These are phyloP conservation scores for Hebeloma cylindrosporum DNA, from an alignment of 768 basidiomycete species.

Conservation along the genomic window DNA sequence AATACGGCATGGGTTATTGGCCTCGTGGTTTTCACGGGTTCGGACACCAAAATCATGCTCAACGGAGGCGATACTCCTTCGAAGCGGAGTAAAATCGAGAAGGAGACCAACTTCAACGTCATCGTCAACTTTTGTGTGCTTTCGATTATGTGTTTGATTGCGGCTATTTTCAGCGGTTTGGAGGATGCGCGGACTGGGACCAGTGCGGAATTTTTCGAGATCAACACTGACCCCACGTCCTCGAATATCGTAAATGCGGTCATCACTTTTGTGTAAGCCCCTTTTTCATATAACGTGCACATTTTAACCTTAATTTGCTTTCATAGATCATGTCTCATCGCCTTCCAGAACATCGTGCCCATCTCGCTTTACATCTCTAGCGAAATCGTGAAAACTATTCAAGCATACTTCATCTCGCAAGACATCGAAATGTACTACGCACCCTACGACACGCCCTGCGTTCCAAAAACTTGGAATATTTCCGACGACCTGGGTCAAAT, in stretches of 20 bases:
- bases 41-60: conserved; percentile 90
- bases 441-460: conserved; percentile 81
- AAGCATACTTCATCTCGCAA: conserved; percentile 95
- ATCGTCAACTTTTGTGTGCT: conserved; percentile 88
- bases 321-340: conserved; percentile 83
- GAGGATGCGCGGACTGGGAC: conserved; percentile 59
- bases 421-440: conserved; percentile 96
- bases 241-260: conserved; percentile 71
- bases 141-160: conserved; percentile 69
- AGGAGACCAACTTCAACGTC: conserved; percentile 98
- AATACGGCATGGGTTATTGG: conserved; percentile 94
- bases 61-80: conserved; percentile 93
- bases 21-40: conserved; percentile 90
- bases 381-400: conserved; percentile 97
- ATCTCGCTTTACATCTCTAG: conserved; percentile 96
- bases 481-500: conserved; percentile 99
- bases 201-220: conserved; percentile 74
- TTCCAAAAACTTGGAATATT: conserved; percentile 98
- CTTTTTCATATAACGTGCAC: neutral
- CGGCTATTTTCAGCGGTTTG: conserved; percentile 76
- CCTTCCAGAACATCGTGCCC: conserved; percentile 97
- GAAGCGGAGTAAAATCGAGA: conserved; percentile 97
- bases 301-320: conserved; percentile 6
- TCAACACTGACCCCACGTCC: conserved; percentile 57
- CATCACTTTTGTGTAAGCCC: conserved; percentile 86